These are phyloP conservation scores for Phytophthora pistaciae DNA, from an alignment of 352 stramenopile genomes.

Conservation along the genomic window DNA sequence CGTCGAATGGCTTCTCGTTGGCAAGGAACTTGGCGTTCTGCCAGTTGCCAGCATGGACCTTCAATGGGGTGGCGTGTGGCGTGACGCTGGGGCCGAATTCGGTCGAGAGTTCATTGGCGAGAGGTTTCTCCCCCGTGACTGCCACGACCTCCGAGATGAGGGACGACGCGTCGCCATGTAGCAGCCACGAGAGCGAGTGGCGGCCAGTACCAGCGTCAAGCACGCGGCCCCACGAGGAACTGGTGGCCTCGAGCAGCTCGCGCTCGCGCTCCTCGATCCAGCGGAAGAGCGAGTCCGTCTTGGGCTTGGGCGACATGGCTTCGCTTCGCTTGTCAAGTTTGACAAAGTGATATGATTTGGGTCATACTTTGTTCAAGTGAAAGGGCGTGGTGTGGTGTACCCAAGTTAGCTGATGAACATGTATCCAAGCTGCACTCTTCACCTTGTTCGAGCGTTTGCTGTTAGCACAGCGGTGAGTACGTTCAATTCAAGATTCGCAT, in stretches of 20 bases:
- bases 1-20: constrained; percentile 72
- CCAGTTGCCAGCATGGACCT: constrained; percentile 80
- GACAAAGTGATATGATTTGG: too few species aligned
- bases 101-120: constrained; percentile 50
- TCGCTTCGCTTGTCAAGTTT: not conserved
- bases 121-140: constrained; percentile 75
- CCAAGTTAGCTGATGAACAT: not conserved
- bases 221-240: constrained; percentile 66
- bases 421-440: not conserved
- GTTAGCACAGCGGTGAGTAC: too few species aligned
- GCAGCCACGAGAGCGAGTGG: constrained; percentile 92
- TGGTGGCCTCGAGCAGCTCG: constrained; percentile 19
- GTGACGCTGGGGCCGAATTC: constrained; percentile 48
- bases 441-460: not conserved
- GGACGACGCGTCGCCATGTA: constrained; percentile 32
- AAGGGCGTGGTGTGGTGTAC: constrained; percentile 8
- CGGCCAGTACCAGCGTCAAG: constrained; percentile 92
- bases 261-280: constrained; percentile 76
- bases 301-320: constrained; percentile 33
- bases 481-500: too few species aligned
- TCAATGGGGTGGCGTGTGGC: constrained; percentile 40
- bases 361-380: not conserved
- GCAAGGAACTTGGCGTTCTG: constrained; percentile 68
- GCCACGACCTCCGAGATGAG: constrained; percentile 59
- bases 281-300: constrained; percentile 79